Base-by-base conservation (phyloP, 2,329 filamentous ascomycete species). In the Colletotrichum sp. region DNA sequence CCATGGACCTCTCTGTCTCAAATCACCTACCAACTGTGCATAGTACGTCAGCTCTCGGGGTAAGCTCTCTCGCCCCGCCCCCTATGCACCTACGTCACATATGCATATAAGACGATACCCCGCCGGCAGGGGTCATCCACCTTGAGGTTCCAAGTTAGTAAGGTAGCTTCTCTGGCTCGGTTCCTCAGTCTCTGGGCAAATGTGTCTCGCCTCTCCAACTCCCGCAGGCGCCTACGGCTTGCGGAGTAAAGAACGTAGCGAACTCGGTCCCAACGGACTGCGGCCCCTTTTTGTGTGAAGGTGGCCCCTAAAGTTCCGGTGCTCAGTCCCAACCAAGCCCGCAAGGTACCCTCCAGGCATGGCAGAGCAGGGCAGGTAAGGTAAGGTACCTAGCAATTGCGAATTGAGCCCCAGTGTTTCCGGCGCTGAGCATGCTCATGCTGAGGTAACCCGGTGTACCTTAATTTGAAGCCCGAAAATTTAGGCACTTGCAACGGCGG, bases 401-500 rank as follows among this genome's bases (percentile, higher is more conserved):
- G 10, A 22, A 52, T 52, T 52, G 44, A 52, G 44, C 44, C 44
- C 44, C 44, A 48, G 44, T 48, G 44, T 48, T 48, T n/a, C 44
- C 44, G 44, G 44, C n/a, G 44, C 44, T 48, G 70, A 59, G 36
- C 57, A 72, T 72, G 74, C 74, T 69, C 59, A 52, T 52, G 74
- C 71, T 76, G 74, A 69, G 64, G 74, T 76, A 74, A 65, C 64
- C 36, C 39, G 48, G 36, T n/a, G 65, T 65, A 73, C 63, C 71
- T 69, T 66, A 66, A 76, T 69, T 76, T 76, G 70, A 60, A 28
- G 74, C 74, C 74, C 65, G 57, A 76, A 69, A 55, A 48, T 60
- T 74, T 65, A 76, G 74, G 74, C 74, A 76, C 70, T 74, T 36
- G 22, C 18, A 74, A 62, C 65, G 74, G 74, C 71, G 70, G 71